Evolutionary conservation across 768 basidiomycete species (phyloP), one percentile per base, ranked within the genome.

Genomic region (Ephemerocybe angulata): DNA sequence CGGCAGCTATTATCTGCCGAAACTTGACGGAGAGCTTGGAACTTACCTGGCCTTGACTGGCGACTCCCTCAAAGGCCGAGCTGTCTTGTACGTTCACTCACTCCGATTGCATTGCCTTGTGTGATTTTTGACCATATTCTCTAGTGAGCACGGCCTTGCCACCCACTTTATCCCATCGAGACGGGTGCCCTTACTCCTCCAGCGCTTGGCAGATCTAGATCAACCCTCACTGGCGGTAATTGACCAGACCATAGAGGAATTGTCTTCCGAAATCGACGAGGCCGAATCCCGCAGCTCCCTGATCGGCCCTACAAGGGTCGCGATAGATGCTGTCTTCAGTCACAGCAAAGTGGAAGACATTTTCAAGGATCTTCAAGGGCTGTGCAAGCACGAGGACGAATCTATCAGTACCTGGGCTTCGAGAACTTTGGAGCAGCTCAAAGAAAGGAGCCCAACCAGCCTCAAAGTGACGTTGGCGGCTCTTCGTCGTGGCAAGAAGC

Each of bases 41-140:
- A 88, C 93, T n/a, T 99, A 96, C 74, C 83, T 98, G 40, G 92
- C 85, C 11, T 72, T 99, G 60, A 98, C 95, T 8, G 85, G 86
- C 5, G 81, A 85, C 43, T 74, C 74, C 0, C 54, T 98, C 52
- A 75, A 65, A 37, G 97, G 96, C 4, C 81, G 93, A 60, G 88
- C 85, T 8, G 91, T 89, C 44, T 96, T 91, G 93, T 93, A 62
- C 75, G 91, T 78, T 57, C 40, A 35, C 22, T 22, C 21, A n/a
- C 43, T n/a, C n/a, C n/a, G n/a, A 33, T 7, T 43, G 37, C 48
- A 37, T 57, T 31, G 25, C 54, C 24, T 50, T 48, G 17, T 53
- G 15, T 46, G 25, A 31, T 25, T 27, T 33, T 33, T 29, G 61
- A 27, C 58, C 56, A 21, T 50, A 19, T 37, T 54, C 51, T 57